Evolutionary conservation across 75 land plant genomes (phyloP), one percentile per base, ranked within the genome.

Genomic region (Isoetes taiwanensis): DNA sequence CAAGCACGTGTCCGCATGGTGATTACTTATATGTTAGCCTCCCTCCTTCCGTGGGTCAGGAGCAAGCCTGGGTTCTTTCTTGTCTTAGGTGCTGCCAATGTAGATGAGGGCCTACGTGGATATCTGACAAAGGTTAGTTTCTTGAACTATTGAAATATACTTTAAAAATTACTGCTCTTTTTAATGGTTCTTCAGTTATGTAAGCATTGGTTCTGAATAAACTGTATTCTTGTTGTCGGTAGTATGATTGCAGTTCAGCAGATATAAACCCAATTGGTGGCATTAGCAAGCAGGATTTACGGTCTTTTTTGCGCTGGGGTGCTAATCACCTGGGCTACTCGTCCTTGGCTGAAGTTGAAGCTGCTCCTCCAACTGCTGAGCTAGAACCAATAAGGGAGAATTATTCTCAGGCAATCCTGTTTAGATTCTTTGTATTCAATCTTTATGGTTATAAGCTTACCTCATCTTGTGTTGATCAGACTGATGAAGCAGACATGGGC

Each of bases 211-310:
- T n/a, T n/a, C n/a, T n/a, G n/a, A n/a, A n/a, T n/a, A n/a, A n/a
- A n/a, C n/a, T n/a, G n/a, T n/a, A 35, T 21, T 57, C 29, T 42
- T 34, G 37, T 59, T 34, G 41, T 59, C 12, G 39, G 33, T 74
- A 89, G 99, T 94, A 94, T 80, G 99, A 94, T 61, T 89, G 96
- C 77, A 94, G 99, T 52, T 80, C 99, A 42, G 99, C 99, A 17
- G 99, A 94, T 62, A 80, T 94, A 57, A 94, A 94, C 71, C 99
- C 99, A 2, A 89, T 94, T 28, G 99, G 99, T 64, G 81, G 99
- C 56, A 80, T 94, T 19, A 94, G 99, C 53, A 94, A 94, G 73
- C 77, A 76, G 59, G 99, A 94, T 67, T 67, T 94, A 34, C 78
- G 99, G 12, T 52, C 64, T 25, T 94, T 94, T 69, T 67, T 94